Evolutionary conservation across 192 early-diverging fungal genomes (phyloP).

Genomic region (Entophlyctis luteolus): DNA sequence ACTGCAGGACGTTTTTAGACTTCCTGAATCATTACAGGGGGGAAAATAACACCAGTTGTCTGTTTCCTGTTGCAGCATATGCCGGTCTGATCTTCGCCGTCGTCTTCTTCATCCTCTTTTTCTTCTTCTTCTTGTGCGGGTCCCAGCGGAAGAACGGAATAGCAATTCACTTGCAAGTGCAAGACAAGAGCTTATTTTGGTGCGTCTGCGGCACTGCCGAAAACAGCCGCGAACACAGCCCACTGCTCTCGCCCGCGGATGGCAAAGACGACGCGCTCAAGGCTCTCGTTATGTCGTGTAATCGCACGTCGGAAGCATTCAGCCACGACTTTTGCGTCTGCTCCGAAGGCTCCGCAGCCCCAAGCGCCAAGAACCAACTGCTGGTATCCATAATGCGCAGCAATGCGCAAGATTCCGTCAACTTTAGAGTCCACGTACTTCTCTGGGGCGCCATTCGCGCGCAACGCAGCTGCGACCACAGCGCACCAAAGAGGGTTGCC

Average conservation of each 20-base stretch:
- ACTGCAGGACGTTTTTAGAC: too few species aligned
- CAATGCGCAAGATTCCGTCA: not conserved
- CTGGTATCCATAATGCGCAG: not conserved
- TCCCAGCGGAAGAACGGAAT: too few species aligned
- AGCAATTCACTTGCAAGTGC: too few species aligned
- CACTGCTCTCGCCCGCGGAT: not conserved
- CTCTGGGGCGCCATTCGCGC: not conserved
- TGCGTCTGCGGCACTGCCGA: too few species aligned
- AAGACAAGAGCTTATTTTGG: too few species aligned
- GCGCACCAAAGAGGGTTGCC: not conserved
- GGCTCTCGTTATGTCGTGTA: not conserved
- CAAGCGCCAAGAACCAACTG: not conserved
- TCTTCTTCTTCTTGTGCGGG: too few species aligned
- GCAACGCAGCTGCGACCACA: not conserved
- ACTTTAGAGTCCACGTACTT: not conserved
- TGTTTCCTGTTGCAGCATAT: too few species aligned
- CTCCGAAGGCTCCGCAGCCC: not conserved
- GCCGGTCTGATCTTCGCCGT: too few species aligned
- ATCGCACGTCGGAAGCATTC: not conserved
- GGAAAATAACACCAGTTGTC: too few species aligned
- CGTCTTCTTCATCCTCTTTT: too few species aligned
- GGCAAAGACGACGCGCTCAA: not conserved
- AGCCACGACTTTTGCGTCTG: not conserved
- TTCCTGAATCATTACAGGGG: too few species aligned
- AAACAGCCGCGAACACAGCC: not conserved